A percentile compares a stretch with the other conserved stretches of the same genome.
Evolutionary conservation across 2,329 filamentous ascomycete species (phyloP).

Genomic region (Neophaeococcomyces aloes): DNA sequence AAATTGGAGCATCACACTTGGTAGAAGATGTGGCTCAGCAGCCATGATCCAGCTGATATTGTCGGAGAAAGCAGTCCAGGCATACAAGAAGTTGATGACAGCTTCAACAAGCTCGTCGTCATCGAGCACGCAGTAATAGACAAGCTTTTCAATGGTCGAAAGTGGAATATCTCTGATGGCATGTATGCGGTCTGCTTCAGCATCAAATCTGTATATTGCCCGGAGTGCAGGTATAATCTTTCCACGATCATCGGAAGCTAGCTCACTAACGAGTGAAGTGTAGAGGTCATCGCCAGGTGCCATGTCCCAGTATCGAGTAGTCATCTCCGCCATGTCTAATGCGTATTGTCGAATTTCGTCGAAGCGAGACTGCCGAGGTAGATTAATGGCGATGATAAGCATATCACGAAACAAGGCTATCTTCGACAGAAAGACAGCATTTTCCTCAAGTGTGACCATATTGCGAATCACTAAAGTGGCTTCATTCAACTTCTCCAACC

Average conservation of each 20-base stretch:
- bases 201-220: conserved; percentile 75
- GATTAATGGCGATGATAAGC: conserved; percentile 67
- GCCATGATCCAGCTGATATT: conserved; percentile 51
- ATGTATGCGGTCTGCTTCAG: conserved; percentile 72
- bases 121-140: conserved; percentile 32
- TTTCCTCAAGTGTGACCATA: conserved; percentile 88
- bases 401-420: conserved; percentile 69
- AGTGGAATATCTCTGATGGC: conserved; percentile 61
- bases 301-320: conserved; percentile 70
- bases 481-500: conserved; percentile 69
- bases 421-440: conserved; percentile 69
- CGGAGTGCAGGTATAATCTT: conserved; percentile 69
- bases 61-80: conserved; percentile 75
- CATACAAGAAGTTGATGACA: conserved; percentile 87
- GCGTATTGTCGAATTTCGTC: conserved; percentile 84
- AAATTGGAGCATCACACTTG: conserved; percentile 60
- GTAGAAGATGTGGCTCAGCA: conserved; percentile 11
- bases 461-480: conserved; percentile 82
- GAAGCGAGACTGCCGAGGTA: conserved; percentile 61
- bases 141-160: conserved; percentile 46
- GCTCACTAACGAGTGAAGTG: conserved; percentile 52
- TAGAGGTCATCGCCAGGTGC: conserved; percentile 69
- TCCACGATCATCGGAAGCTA: conserved; percentile 56
- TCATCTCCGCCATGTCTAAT: conserved; percentile 80
- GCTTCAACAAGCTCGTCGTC: conserved; percentile 85